These are phyloP conservation scores for Quercus aquifolioides DNA, from an alignment of 306 rosid species.

Conservation along the genomic window DNA sequence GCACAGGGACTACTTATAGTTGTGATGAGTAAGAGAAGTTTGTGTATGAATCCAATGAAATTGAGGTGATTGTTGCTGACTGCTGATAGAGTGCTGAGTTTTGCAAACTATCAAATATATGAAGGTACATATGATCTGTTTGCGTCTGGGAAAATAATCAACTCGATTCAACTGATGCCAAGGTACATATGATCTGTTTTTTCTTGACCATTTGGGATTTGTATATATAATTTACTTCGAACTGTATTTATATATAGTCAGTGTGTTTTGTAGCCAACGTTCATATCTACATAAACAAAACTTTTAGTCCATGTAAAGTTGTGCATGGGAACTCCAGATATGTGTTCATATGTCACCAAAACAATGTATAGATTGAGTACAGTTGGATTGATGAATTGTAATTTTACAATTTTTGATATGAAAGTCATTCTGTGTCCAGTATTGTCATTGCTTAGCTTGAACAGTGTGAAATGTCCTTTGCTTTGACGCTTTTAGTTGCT, in stretches of 20 bases:
- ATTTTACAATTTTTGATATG: too few species aligned
- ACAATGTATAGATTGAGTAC: background rate
- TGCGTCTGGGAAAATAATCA: conserved; percentile 90
- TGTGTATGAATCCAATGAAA: too few species aligned
- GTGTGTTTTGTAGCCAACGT: background rate
- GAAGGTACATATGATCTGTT: conserved; percentile 13
- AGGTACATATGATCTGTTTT: conserved; percentile 69
- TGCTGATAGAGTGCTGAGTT: too few species aligned
- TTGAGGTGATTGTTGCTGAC: too few species aligned
- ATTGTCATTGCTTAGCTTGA: too few species aligned
- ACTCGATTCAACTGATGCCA: conserved; percentile 92
- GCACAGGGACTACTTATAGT: too few species aligned
- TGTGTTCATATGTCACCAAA: background rate
- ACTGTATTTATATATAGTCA: background rate
- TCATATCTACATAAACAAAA: background rate
- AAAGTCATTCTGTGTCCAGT: too few species aligned
- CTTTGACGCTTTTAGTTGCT: background rate
- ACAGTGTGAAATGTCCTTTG: background rate
- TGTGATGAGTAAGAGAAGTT: too few species aligned
- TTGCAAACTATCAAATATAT: too few species aligned
- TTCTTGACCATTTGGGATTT: conserved; percentile 4
- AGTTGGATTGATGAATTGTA: background rate
- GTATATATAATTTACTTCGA: background rate
- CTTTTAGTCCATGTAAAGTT: background rate
- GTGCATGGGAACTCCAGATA: background rate